Conservation (phyloP, 176 grass and related monocot genomes). For the Oryza glaberrima region DNA sequence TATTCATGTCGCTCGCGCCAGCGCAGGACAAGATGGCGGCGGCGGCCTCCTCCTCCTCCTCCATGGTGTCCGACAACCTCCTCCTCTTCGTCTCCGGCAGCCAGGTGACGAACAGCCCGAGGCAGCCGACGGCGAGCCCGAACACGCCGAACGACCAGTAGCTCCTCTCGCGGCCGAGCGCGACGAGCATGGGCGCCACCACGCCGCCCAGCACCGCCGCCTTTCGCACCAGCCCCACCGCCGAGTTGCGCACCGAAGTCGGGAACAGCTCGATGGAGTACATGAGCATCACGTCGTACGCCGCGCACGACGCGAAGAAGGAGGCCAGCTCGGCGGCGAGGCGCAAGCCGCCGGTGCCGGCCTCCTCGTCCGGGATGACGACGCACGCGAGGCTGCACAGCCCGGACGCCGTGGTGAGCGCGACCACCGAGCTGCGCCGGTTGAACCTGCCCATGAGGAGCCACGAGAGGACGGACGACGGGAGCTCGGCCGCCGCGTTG, state of each 20-base stretch:
- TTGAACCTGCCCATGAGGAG: constrained; percentile 59
- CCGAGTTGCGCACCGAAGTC: constrained; percentile 81
- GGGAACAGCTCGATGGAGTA: constrained; percentile 92
- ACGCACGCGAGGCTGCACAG: constrained; percentile 63
- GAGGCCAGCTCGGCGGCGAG: constrained; percentile 68
- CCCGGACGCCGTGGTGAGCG: constrained; percentile 49
- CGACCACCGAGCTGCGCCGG: constrained; percentile 56
- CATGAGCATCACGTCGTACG: constrained; percentile 66
- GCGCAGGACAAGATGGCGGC: neutral
- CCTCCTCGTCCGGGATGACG: constrained; percentile 16
- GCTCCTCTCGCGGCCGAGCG: constrained; percentile 57
- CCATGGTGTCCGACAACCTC: constrained; percentile 84
- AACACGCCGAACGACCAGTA: constrained; percentile 81
- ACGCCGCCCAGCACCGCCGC: constrained; percentile 73
- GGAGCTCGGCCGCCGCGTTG: constrained; percentile 82
- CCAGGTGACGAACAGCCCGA: constrained; percentile 47
- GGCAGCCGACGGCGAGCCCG: constrained; percentile 57
- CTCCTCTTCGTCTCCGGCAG: constrained; percentile 78
- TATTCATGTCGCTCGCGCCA: neutral
- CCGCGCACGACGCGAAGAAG: constrained; percentile 80
- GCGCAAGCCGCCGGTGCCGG: neutral
- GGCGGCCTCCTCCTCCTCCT: constrained; percentile 70
- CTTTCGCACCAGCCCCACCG: constrained; percentile 67
- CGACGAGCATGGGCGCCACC: constrained; percentile 68
- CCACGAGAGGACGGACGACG: constrained; percentile 53